Base-by-base conservation (phyloP, 345 rosid species). In the Gossypium arboreum region DNA sequence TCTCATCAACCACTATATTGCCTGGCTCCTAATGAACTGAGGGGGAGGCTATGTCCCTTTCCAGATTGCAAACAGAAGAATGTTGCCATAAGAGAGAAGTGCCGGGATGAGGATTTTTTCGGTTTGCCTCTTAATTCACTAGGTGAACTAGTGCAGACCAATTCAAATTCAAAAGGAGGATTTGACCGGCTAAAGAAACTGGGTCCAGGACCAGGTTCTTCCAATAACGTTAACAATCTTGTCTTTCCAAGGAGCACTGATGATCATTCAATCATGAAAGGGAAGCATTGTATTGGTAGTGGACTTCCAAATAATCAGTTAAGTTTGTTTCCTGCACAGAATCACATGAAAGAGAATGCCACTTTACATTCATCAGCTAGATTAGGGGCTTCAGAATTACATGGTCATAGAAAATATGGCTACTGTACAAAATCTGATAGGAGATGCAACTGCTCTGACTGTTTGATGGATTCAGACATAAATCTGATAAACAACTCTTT, bases 61-160 rank as follows among this genome's bases (percentile, higher is more conserved):
- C 73, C 75, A 20, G 83, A 79, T 58, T 65, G 82, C 81, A 86
- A 75, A 57, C 81, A 77, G 50, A 80, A 75, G 43, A 29, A 76
- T 27, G 75, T 72, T 76, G 73, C 77, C 70, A 69, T 76, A 11
- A 73, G 77, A 72, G 81, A 83, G 59, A 84, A 65, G 76, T 44
- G 77, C 68, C 65, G 65, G 17, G 75, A 79, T 63, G 87, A 78
- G 56, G 76, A 72, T 25, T 72, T 79, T 78, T 62, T 62, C 41
- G 85, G 87, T 12, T 73, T 84, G 79, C 92, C 92, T 71, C 89
- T 90, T n/a, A 83, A 88, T 82, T 80, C 90, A 61, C 87, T 82
- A 48, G 94, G 92, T 77, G 87, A 81, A 68, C 86, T 90, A 34
- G 83, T 84, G 27, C 86, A 80, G 56, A 73, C 61, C 75, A 80